Evolutionary conservation across 176 grass and related monocot genomes (phyloP), one percentile per base, ranked within the genome.

Genomic region (Avena atlantica): DNA sequence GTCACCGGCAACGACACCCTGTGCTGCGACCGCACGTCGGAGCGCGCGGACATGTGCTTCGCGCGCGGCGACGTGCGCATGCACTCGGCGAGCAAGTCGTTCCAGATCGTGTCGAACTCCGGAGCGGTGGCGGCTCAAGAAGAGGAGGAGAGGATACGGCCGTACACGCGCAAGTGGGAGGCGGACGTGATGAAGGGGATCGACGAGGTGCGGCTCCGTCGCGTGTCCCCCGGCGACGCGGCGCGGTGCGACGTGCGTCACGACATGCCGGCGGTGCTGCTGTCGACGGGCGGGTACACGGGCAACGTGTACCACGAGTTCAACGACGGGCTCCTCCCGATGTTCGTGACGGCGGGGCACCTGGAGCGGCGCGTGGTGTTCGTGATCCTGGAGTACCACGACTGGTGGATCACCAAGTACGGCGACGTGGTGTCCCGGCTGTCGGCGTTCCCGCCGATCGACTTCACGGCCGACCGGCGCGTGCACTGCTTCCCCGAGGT

Each of bases 281-380:
- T 99, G 85, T 99, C 94, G 12, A 94, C 94, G 6, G 97, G 97
- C 56, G 97, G 94, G 5, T 98, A 93, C 86, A 98, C 97, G 20
- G 97, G 94, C 9, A 98, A 98, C 81, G 92, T 96, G 51, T 98
- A 94, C 71, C 97, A 98, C 83, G 94, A 96, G 66, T 98, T 98
- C 93, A 98, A 94, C 82, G 97, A 98, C 84, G 97, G 93, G 62
- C 89, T 98, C 62, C 79, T 98, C 37, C 97, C 97, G 64, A 89
- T 98, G 59, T 98, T 94, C 88, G 90, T 98, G 31, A 96, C 97
- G 65, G 82, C 97, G 16, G 55, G 58, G 4, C 94, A 90, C 82
- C 58, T 96, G 55, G 81, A 86, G 0, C 83, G 89, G 2, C 89
- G 78, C 59, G 94, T 98, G 76, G 90, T 90, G 51, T 78, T 96